phyloP scores from a whole-genome alignment of 176 grass and related monocot genomes.

The Oryza punctata region DNA sequence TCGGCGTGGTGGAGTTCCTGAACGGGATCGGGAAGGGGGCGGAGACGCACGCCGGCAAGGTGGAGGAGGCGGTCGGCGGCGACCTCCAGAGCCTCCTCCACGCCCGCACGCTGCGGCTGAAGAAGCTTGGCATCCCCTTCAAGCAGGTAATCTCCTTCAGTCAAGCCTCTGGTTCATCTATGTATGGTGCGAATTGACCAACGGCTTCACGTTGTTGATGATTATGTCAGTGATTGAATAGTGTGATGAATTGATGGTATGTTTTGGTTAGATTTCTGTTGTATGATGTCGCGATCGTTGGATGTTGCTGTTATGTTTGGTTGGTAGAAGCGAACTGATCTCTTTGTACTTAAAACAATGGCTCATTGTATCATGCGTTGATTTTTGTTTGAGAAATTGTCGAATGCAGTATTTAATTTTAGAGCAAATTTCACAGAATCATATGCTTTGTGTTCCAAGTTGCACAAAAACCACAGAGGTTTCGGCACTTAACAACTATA shows the following conservation, averaged over 20 bases:
- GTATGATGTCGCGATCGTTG: not conserved
- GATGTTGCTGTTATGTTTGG: not conserved
- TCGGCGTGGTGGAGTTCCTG: constrained; percentile 81
- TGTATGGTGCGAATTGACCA: not conserved
- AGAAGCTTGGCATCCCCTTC: constrained; percentile 78
- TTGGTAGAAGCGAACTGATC: not conserved
- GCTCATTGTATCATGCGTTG: not conserved
- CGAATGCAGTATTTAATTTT: not conserved
- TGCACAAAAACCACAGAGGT: not conserved
- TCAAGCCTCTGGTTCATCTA: too few species aligned
- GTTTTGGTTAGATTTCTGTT: not conserved
- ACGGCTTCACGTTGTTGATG: not conserved
- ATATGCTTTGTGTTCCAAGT: not conserved
- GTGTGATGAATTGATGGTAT: too few species aligned
- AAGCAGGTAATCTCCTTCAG: too few species aligned
- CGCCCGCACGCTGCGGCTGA: constrained; percentile 74
- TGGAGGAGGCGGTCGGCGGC: constrained; percentile 66
- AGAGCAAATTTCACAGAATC: not conserved
- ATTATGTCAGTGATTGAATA: too few species aligned
- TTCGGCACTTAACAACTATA: not conserved
- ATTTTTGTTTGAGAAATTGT: not conserved
- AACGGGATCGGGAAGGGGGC: constrained; percentile 72
- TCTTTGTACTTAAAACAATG: not conserved
- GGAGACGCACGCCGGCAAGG: constrained; percentile 67
- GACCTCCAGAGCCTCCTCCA: constrained; percentile 75